Base-by-base conservation (phyloP, 2,329 filamentous ascomycete species). In the Fusarium sublunatum region DNA sequence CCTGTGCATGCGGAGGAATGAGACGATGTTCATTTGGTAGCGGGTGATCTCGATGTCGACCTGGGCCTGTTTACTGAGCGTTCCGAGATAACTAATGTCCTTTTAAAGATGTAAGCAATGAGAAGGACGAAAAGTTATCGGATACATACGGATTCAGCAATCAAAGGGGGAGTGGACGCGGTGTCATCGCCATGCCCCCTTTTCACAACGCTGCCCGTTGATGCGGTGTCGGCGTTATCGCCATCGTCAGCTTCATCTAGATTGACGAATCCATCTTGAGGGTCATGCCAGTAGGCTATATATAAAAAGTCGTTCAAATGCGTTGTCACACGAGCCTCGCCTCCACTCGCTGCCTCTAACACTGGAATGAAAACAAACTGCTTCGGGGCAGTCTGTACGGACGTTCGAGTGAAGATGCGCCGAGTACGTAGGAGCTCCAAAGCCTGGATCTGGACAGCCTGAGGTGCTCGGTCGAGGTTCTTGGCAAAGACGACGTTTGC, bases 1-100 rank as follows among this genome's bases (percentile, higher is more conserved):
- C 49, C 94, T 89, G 76, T 96, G 93, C 74, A 96, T 85, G 26
- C 95, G 89, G 66, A 98, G 83, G 73, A 96, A 97, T 4, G 93
- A 86, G 46, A 94, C 81, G 34, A 98, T 86, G 76, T 98, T 94
- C 81, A 94, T 89, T 56, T 94, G 84, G 75, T 98, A 98, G 39
- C 91, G 87, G 55, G 86, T 82, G 3, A 97, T 86, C 65, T 97
- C 93, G 19, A 93, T 84, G 55, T 88, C 90, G 25, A 93, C 80
- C 36, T 82, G 84, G 12, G 91, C 86, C 3, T 82, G 72, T 3
- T 83, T 78, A 51, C 85, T 84, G 3, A 86, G 80, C n/a, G 81
- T 78, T 4, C 86, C 82, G 3, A 96, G 79, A 5, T 79, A 77
- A 12, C 83, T 80, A 32, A 96, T 83, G 36, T 86, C 83, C 70